A percentile compares a stretch with the other conserved stretches of the same genome.
Conservation (phyloP, 108 stramenopile species). For the Stephanodiscus minutulus region DNA sequence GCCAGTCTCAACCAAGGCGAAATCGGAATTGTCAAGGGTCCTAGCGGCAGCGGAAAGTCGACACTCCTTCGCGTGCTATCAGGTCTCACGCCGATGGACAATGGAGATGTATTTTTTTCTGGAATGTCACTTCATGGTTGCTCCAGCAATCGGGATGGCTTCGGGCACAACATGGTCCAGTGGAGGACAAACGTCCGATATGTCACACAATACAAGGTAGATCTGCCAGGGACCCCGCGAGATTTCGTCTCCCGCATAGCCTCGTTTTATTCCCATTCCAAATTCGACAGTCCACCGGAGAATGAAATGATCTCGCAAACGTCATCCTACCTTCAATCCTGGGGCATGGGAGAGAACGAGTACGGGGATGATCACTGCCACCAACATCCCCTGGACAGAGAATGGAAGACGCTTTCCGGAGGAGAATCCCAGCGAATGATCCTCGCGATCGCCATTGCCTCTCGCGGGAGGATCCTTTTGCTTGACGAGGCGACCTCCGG, state of each 20-base stretch:
- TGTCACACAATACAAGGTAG: slow-evolving; percentile 73
- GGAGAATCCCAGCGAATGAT: slow-evolving; percentile 85
- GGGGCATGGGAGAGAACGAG: slow-evolving; percentile 34
- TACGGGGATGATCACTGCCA: not conserved
- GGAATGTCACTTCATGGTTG: slow-evolving; percentile 38
- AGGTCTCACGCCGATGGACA: slow-evolving; percentile 59
- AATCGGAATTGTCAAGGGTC: slow-evolving; percentile 42
- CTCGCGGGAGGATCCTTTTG: slow-evolving; percentile 56
- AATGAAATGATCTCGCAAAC: slow-evolving; percentile 39
- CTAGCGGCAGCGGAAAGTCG: slow-evolving; percentile 70
- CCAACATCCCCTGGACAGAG: slow-evolving; percentile 45
- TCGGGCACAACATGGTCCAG: slow-evolving; percentile 27
- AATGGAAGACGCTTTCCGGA: slow-evolving; percentile 79
- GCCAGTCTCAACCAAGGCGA: slow-evolving; percentile 37
- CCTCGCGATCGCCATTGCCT: slow-evolving; percentile 75
- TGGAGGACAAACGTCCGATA: slow-evolving; percentile 69
- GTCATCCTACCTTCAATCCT: slow-evolving; percentile 30
- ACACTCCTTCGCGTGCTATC: slow-evolving; percentile 71
- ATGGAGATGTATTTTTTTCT: slow-evolving; percentile 21
- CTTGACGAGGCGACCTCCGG: slow-evolving; percentile 49
- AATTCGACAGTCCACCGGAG: slow-evolving; percentile 11
- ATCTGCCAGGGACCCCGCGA: slow-evolving; percentile 43
- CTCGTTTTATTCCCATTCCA: slow-evolving; percentile 20
- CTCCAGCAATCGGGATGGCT: slow-evolving; percentile 5
- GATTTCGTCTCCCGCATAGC: slow-evolving; percentile 26